Percentiles rank a stretch among this genome's conserved stretches.
Evolutionary conservation across 2,329 filamentous ascomycete species (phyloP).

Genomic region (Decorospora gaudefroyi): DNA sequence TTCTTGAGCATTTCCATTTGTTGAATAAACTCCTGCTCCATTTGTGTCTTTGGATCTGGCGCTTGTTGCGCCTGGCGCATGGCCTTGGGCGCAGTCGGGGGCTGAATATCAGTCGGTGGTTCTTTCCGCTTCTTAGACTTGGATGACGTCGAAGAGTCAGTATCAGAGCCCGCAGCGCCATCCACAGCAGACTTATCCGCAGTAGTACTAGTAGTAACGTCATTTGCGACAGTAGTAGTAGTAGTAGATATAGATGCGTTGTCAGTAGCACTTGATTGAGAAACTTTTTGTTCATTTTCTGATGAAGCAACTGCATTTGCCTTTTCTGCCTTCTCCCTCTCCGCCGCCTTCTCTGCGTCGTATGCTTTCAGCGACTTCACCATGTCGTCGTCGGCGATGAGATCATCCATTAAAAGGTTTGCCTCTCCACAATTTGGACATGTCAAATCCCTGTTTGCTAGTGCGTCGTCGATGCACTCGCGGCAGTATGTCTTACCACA

Average conservation of each 20-base stretch:
- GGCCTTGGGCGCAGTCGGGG: conserved; percentile 52
- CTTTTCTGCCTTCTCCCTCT: conserved; percentile 47
- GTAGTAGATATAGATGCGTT: conserved; percentile 26
- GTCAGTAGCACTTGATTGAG: conserved; percentile 25
- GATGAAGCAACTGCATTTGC: conserved; percentile 32
- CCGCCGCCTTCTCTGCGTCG: conserved; percentile 56
- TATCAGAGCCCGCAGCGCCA: conserved; percentile 44
- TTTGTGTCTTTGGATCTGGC: conserved; percentile 57
- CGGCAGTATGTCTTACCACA: conserved; percentile 98
- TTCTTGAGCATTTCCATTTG: conserved; percentile 53
- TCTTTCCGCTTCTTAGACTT: conserved; percentile 79
- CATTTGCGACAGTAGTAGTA: conserved; percentile 30
- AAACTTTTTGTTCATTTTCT: conserved; percentile 28
- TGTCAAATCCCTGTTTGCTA: conserved; percentile 97
- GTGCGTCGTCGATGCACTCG: conserved; percentile 98
- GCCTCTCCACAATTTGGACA: conserved; percentile 91
- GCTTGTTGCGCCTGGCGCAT: conserved; percentile 52
- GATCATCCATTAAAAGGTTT: conserved; percentile 89
- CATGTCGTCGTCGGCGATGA: conserved; percentile 73
- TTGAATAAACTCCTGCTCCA: conserved; percentile 51
- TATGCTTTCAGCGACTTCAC: conserved; percentile 79
- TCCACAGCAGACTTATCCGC: conserved; percentile 41
- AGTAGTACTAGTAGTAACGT: conserved; percentile 36
- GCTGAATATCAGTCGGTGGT: conserved; percentile 70
- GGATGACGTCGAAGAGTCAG: conserved; percentile 45